Conservation (phyloP, 768 basidiomycete species). For the Phylloporus scabripes region DNA sequence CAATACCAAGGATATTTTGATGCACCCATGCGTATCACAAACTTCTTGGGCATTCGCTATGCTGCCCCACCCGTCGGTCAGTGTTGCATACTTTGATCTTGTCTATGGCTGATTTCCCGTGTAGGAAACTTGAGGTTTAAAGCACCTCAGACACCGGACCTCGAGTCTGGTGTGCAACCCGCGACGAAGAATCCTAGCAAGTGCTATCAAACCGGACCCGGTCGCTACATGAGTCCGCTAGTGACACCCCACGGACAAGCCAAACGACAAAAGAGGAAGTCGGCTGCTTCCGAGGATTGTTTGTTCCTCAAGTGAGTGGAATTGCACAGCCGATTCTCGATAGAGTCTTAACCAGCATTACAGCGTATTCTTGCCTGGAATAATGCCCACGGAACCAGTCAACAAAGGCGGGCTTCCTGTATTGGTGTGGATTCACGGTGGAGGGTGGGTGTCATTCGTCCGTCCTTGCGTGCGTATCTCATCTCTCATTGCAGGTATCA, state of each 20-base stretch:
- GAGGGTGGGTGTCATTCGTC: conserved; percentile 19
- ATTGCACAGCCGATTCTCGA: not conserved
- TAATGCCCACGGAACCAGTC: not conserved
- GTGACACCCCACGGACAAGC: conserved; percentile 2
- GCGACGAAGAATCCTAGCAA: conserved; percentile 24
- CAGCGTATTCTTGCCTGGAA: conserved; percentile 14
- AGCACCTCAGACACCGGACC: conserved; percentile 24
- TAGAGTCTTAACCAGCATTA: not conserved
- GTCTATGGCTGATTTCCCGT: not conserved
- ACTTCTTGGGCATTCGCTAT: conserved; percentile 35
- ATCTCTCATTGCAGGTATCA: conserved; percentile 18
- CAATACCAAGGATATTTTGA: conserved; percentile 27
- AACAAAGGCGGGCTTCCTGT: conserved; percentile 24
- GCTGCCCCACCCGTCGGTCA: conserved; percentile 45
- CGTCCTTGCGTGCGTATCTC: not conserved
- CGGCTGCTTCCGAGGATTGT: conserved; percentile 29
- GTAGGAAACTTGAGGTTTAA: conserved; percentile 25
- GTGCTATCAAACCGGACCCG: conserved; percentile 21
- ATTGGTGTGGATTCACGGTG: conserved; percentile 35
- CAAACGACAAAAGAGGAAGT: conserved; percentile 8
- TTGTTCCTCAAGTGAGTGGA: conserved; percentile 19
- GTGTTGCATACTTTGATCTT: not conserved
- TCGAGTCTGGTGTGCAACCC: conserved; percentile 16
- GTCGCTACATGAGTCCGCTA: conserved; percentile 7
- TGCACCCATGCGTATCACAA: conserved; percentile 15